These are phyloP conservation scores for Physcomitrium patens DNA, from an alignment of 225 moss, liverwort and hornwort genomes.

Conservation along the genomic window DNA sequence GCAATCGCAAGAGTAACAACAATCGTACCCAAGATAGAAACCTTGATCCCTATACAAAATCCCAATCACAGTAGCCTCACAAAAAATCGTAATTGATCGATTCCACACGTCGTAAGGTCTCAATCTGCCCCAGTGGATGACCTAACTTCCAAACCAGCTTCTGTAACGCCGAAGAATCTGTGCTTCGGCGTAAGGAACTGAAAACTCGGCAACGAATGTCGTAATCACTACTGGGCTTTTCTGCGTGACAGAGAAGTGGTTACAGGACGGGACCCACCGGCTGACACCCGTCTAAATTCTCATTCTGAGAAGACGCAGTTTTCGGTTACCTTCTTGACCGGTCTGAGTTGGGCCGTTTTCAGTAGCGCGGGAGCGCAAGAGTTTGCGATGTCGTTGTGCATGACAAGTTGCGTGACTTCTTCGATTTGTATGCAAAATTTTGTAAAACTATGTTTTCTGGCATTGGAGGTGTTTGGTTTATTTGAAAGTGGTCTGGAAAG, in stretches of 20 bases:
- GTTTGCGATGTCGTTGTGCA: not conserved
- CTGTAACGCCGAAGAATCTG: not conserved
- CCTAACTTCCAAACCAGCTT: not conserved
- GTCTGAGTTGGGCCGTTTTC: slow-evolving; percentile 17
- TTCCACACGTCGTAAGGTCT: too few species aligned
- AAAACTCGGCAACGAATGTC: not conserved
- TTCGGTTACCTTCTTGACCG: not conserved
- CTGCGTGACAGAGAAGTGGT: not conserved
- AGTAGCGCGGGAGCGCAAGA: not conserved
- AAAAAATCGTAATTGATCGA: not conserved
- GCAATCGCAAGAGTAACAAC: not conserved
- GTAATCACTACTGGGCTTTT: not conserved
- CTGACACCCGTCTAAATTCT: not conserved
- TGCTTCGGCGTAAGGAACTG: too few species aligned
- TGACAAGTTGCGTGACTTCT: not conserved
- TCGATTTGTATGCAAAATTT: not conserved
- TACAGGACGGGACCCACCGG: not conserved
- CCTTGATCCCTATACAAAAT: not conserved
- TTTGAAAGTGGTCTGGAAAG: not conserved
- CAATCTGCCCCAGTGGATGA: not conserved
- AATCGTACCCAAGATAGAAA: not conserved
- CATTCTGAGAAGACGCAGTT: not conserved
- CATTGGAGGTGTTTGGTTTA: not conserved
- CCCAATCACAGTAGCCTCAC: not conserved
- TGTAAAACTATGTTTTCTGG: not conserved